Evolutionary conservation across 352 stramenopile species (phyloP).

Genomic region (Phytopythium mirpurense): DNA sequence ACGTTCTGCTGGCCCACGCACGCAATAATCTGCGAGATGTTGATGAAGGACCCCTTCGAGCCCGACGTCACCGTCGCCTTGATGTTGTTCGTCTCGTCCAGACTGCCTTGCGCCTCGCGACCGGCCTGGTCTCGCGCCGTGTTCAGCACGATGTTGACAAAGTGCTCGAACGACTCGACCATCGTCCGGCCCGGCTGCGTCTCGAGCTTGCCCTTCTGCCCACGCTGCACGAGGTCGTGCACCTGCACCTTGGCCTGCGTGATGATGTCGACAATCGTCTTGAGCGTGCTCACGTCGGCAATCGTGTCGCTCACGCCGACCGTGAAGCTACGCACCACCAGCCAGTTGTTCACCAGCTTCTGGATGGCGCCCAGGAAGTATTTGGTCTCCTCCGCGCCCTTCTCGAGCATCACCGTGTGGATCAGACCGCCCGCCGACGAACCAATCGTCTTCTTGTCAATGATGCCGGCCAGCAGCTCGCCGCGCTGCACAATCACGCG

Average conservation of each 20-base stretch:
- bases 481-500: constrained; percentile 97
- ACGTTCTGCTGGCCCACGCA: constrained; percentile 99
- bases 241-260: constrained; percentile 96
- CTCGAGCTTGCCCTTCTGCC: constrained; percentile 96
- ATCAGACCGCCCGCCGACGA: constrained; percentile 96
- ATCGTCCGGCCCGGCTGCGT: constrained; percentile 98
- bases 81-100: constrained; percentile 98
- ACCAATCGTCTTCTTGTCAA: constrained; percentile 99
- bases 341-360: constrained; percentile 98
- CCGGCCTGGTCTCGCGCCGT: constrained; percentile 81
- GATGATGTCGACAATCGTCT: constrained; percentile 98
- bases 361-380: constrained; percentile 93
- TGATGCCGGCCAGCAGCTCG: constrained; percentile 95
- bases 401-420: constrained; percentile 95
- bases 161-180: constrained; percentile 98
- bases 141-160: constrained; percentile 96
- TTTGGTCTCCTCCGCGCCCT: constrained; percentile 87
- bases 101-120: constrained; percentile 75
- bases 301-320: constrained; percentile 99
- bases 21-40: constrained; percentile 99
- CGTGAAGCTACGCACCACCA: constrained; percentile 97
- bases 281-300: constrained; percentile 96
- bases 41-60: constrained; percentile 99
- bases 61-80: constrained; percentile 99
- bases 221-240: constrained; percentile 94